Base-by-base conservation (phyloP, 495 filamentous ascomycete genomes). In the Lasiosphaeris hirsuta region DNA sequence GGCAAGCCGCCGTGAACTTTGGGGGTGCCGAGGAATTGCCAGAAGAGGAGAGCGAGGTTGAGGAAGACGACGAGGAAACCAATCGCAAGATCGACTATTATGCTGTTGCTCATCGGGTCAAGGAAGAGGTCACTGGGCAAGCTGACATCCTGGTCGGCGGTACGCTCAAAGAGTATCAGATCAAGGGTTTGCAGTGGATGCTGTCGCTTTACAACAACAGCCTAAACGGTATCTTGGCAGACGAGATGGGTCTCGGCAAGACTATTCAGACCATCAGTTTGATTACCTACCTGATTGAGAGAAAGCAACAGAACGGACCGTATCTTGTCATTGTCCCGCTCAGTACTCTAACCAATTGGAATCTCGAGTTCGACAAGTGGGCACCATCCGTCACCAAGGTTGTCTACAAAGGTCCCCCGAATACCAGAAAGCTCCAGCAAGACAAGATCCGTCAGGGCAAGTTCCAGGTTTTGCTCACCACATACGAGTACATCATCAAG, bases 101-200 rank as follows among this genome's bases (percentile, higher is more conserved):
- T 70, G 90, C 94, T 56, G 93, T 98, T 57, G 94, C 94, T 60
- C 94, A 98, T 78, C 88, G 90, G 57, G 86, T 96, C 74, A 90
- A 92, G 71, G 94, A 98, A 75, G 89, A 92, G 51, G 85, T 98
- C 56, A 87, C 81, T 3, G 77, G 75, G 47, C 94, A 98, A 65
- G 91, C 94, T 7, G 64, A 61, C 14, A 94, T 96, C 40, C 83
- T 98, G 51, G 88, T 96, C 57, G 94, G 94, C 60, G 94, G 94
- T 64, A 87, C 80, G 3, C 78, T 98, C 45, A 98, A 98, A 72
- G 94, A 98, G 68, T 98, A 98, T 74, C 94, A 98, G 74, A 42
- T 98, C 70, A 97, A 96, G 82, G 94, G 94, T 75, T 72, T 98
- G 58, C 94, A 98, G 71, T 98, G 94, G 94, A 97, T 98, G 94